Conservation (phyloP, 1,284 basidiomycete species). For the Irpex sp. region DNA sequence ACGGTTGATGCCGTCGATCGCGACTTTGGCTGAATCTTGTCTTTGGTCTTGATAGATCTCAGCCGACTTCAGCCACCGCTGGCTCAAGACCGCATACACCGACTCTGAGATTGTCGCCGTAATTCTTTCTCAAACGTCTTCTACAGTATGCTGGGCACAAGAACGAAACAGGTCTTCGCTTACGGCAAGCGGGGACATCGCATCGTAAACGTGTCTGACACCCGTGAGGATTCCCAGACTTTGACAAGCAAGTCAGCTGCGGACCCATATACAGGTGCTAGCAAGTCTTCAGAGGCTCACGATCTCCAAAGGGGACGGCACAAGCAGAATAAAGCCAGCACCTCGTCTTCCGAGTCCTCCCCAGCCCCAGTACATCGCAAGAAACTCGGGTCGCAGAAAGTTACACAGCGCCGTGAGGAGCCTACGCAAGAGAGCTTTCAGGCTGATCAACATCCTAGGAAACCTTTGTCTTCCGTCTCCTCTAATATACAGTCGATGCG, state of each 20-base stretch:
- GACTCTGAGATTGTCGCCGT: too few relatives aligned
- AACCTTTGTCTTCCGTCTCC: slow-evolving; percentile 10
- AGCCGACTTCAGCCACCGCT: neutral
- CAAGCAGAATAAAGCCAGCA: neutral
- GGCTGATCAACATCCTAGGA: neutral
- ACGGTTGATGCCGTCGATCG: slow-evolving; percentile 2
- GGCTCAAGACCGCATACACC: too few relatives aligned
- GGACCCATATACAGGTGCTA: neutral
- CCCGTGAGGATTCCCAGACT: slow-evolving; percentile 13
- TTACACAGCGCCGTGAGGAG: neutral
- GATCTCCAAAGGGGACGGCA: neutral
- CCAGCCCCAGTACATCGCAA: neutral
- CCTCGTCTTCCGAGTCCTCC: neutral
- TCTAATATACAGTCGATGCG: slow-evolving; percentile 7
- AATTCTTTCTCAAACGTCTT: too few relatives aligned
- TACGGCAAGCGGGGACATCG: slow-evolving; percentile 67
- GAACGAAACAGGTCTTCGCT: slow-evolving; percentile 66
- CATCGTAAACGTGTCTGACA: slow-evolving; percentile 50
- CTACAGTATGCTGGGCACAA: slow-evolving; percentile 42
- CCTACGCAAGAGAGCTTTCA: neutral
- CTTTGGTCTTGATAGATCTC: neutral
- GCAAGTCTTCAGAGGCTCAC: neutral
- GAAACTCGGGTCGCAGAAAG: neutral
- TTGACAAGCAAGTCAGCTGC: neutral
- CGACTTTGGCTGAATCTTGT: neutral